Evolutionary conservation across 805 yeast genomes (phyloP), one percentile per base, ranked within the genome.

Genomic region (Starmerella kuoi): DNA sequence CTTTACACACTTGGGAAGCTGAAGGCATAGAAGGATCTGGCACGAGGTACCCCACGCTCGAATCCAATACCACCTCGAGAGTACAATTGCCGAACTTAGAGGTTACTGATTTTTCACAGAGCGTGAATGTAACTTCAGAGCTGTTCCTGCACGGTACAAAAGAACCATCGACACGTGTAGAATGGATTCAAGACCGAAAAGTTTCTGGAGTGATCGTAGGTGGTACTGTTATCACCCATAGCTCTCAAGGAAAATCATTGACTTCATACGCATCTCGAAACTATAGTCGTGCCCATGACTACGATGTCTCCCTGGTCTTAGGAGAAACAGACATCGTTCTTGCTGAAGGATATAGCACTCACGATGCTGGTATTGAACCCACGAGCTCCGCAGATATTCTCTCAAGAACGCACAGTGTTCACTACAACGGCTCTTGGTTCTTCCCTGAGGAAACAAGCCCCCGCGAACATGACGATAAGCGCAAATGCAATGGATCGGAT

Each of bases 1-100:
- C 55, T 17, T 45, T 60, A 1, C 43, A 55, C 15, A 44, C 50
- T 3, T 60, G 64, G 64, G 48, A 55, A 28, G 42, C 44, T 5
- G 25, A 25, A 1, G 59, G 54, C 9, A 42, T 48, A 12, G 30
- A 32, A 17, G 63, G 61, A n/a, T 14, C 48, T 2, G 61, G 60
- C 11, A 24, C 32, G 9, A 37, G 20, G 19, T 24, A 21, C 32
- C 33, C 38, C 15, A 20, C 41, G 1, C n/a, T 2, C 7, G 35
- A 37, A 8, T 17, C 14, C 14, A 38, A 38, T 35, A n/a, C 14
- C n/a, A 31, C 48, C 9, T 12, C 21, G 20, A 23, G n/a, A n/a
- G 34, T 45, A 22, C 37, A 27, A 27, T 21, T 38, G 17, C 39
- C 40, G 2, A 26, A 33, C 17, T 17, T 31, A 23, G 42, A 37